phyloP scores from a whole-genome alignment of 768 basidiomycete genomes.

The Saitozyma sp. region DNA sequence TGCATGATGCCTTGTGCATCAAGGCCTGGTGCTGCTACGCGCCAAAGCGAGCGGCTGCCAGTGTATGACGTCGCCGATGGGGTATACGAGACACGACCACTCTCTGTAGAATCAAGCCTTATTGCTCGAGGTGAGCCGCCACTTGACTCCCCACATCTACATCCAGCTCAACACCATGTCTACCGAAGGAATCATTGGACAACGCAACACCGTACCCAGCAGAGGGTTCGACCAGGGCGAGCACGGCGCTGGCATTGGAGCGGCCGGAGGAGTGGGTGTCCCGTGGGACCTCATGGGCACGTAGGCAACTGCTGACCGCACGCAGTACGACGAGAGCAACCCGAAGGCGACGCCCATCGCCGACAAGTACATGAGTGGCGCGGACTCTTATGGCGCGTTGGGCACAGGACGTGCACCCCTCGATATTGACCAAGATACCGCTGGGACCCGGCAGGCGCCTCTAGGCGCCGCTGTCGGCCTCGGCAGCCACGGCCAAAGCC shows the following conservation, averaged over 20 bases:
- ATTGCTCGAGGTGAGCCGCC: too few species aligned
- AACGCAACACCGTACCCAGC: constrained; percentile 15
- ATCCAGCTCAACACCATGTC: constrained; percentile 17
- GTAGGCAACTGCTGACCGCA: too few species aligned
- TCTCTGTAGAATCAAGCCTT: too few species aligned
- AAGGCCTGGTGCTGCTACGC: too few species aligned
- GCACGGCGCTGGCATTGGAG: constrained; percentile 38
- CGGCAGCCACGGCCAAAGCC: constrained; percentile 3
- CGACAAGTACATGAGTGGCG: constrained; percentile 23
- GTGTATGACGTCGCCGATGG: too few species aligned
- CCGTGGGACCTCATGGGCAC: constrained; percentile 16
- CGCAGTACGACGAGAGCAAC: constrained; percentile 19
- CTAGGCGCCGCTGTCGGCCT: not conserved
- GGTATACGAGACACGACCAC: too few species aligned
- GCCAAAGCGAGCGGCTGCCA: too few species aligned
- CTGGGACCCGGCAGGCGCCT: not conserved
- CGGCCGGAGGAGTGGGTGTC: constrained; percentile 38
- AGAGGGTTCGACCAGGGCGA: constrained; percentile 34
- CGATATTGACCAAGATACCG: not conserved
- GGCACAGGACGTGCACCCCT: constrained; percentile 10
- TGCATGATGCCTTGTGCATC: too few species aligned
- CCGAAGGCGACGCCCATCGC: constrained; percentile 27
- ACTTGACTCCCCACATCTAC: not conserved
- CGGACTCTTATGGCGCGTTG: constrained; percentile 1
- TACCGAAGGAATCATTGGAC: constrained; percentile 27